Evolutionary conservation across 2,329 filamentous ascomycete species (phyloP), one percentile per base, ranked within the genome.

Genomic region (Fusarium cicatricum): DNA sequence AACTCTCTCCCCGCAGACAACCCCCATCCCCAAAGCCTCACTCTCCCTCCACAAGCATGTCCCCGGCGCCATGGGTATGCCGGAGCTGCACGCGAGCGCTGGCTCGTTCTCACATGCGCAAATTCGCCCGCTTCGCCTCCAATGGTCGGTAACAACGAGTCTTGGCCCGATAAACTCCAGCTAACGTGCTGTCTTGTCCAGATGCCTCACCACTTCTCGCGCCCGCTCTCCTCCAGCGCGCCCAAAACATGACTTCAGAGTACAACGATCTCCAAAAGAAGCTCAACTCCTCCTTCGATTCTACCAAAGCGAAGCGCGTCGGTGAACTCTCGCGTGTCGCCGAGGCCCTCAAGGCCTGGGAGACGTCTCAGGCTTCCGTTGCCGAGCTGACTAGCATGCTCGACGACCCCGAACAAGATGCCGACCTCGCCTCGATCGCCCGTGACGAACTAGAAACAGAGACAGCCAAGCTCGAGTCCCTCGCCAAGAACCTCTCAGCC

Each of bases 361-460:
- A 89, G 36, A 71, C 74, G 12, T 80, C 84, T 0, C 79, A 80
- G 32, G 75, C 78, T 2, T 81, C 84, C 17, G 76, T 85, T 49
- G 66, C 69, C 3, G 86, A 89, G 74, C 81, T 89, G 12, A 72
- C 74, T 5, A 69, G 72, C 26, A 78, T 88, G 62, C 72, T 84
- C 11, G 66, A 76, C 10, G 72, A 75, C 34, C 60, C 70, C 12
- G 80, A 80, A 37, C 78, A 79, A 21, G 85, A 89, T 60, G 74
- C 76, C 42, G 95, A 98, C 75, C 84, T 99, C 46, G 85, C 88
- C 11, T 81, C 87, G 9, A 82, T 99, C 47, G 87, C 96, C 11
- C 78, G 82, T n/a, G 92, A 96, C 61, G 95, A 99, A 72, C 81
- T 98, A 9, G 77, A 79, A n/a, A 74, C 82, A 3, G 92, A 91